Conservation (phyloP, 2,329 filamentous ascomycete genomes). For the Trichophyton benhamiae region DNA sequence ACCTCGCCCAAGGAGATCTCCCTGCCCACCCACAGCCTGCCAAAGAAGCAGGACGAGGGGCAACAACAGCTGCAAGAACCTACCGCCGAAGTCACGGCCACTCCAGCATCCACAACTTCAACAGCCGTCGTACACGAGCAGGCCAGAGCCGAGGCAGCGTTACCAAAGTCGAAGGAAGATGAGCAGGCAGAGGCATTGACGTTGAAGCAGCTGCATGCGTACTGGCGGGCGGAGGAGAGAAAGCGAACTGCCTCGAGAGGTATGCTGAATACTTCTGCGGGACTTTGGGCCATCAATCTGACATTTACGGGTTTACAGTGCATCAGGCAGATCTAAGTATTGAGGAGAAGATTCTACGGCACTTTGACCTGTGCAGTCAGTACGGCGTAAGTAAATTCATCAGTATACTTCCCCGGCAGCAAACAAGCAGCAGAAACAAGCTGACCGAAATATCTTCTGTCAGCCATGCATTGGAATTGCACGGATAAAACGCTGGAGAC, state of each 20-base stretch:
- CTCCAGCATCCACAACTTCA: conserved; percentile 20
- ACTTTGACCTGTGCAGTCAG: conserved; percentile 84
- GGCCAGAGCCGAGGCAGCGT: conserved; percentile 33
- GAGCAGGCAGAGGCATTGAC: conserved; percentile 49
- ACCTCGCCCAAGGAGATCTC: conserved; percentile 4
- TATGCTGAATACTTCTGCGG: conserved; percentile 14
- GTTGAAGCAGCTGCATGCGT: conserved; percentile 57
- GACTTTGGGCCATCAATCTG: neutral
- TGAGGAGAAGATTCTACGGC: conserved; percentile 74
- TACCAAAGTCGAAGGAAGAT: conserved; percentile 26
- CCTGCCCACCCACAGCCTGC: neutral
- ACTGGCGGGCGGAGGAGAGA: conserved; percentile 64
- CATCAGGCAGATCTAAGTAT: conserved; percentile 63
- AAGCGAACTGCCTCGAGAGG: conserved; percentile 52
- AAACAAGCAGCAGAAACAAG: neutral
- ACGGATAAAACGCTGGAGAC: conserved; percentile 73
- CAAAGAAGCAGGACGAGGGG: conserved; percentile 3
- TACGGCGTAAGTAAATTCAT: conserved; percentile 62
- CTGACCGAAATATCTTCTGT: neutral
- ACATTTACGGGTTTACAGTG: conserved; percentile 32
- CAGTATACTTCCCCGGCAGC: neutral
- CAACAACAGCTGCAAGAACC: neutral
- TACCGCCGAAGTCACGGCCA: conserved; percentile 8
- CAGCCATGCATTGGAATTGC: conserved; percentile 81
- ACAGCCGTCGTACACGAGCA: conserved; percentile 35